Base-by-base conservation (phyloP, 2,329 filamentous ascomycete genomes). In the Alternaria sp. region DNA sequence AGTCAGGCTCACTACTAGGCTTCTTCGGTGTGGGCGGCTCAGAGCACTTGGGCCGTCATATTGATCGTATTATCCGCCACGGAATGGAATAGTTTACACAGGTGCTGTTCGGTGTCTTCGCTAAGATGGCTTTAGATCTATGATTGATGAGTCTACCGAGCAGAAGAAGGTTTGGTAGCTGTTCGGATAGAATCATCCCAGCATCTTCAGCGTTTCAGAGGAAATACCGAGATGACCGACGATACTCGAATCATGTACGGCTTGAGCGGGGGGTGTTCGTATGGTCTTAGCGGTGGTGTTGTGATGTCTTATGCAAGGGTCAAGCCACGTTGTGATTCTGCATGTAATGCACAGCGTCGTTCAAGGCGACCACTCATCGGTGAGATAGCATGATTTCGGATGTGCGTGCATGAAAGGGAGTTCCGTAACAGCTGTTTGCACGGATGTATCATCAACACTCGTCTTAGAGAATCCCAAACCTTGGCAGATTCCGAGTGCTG, bases 301-400 rank as follows among this genome's bases (percentile, higher is more conserved):
- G 36, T 24, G 30, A 49, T 30, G 30, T 28, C 24, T n/a, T 59
- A 59, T 59, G 56, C 51, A 59, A 59, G 56, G 51, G 56, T 43
- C 28, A 32, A 59, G 56, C 56, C 43, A 46, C 28, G 20, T 11
- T 43, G 26, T 48, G 43, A 26, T 46, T 30, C 26, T 26, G 43
- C 28, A 26, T 26, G 6, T n/a, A n/a, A 39, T 43, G 51, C 42
- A 42, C 34, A 34, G 22, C 34, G n/a, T 48, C 26, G 28, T 54
- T 28, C 36, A 26, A 18, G 20, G 34, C 51, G 28, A 18, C 36
- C 3, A 9, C 22, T 20, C 20, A 26, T 42, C 18, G 20, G 24
- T 47, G 49, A 22, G 34, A 39, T 12, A 16, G 11, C 32, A 32
- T 36, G 26, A 22, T 16, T 34, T 39, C 14, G 2, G 18, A 12